phyloP scores from a whole-genome alignment of 2,329 filamentous ascomycete species.

The Leptographium flavum region DNA sequence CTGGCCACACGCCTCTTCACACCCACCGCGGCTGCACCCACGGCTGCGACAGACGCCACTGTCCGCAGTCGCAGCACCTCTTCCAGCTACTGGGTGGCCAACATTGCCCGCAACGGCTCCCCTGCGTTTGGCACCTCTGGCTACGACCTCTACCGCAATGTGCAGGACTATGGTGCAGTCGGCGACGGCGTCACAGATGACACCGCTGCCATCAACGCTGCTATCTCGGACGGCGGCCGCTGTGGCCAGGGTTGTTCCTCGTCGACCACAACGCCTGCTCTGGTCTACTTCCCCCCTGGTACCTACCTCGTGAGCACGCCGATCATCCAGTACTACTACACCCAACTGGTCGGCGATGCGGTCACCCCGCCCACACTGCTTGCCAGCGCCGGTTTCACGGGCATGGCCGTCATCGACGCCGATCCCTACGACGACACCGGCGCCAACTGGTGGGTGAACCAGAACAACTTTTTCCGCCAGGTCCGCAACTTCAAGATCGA shows the following conservation, averaged over 20 bases:
- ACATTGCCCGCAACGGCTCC: constrained; percentile 53
- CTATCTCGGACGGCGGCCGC: constrained; percentile 62
- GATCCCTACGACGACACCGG: constrained; percentile 65
- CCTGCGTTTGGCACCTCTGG: constrained; percentile 43
- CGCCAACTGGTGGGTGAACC: constrained; percentile 64
- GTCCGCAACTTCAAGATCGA: constrained; percentile 74
- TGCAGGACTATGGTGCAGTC: constrained; percentile 59
- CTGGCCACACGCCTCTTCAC: constrained; percentile 7
- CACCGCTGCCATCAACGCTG: constrained; percentile 74
- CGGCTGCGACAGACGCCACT: constrained; percentile 5
- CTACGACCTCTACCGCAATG: constrained; percentile 67
- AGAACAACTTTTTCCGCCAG: constrained; percentile 74
- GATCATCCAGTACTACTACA: constrained; percentile 81
- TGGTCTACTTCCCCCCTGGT: constrained; percentile 85
- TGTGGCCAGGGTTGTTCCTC: constrained; percentile 76
- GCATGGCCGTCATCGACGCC: constrained; percentile 80
- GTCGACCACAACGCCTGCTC: constrained; percentile 64
- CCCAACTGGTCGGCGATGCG: constrained; percentile 78
- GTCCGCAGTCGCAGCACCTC: background rate
- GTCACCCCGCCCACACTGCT: constrained; percentile 60
- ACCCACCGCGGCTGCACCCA: constrained; percentile 8
- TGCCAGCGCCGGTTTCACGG: constrained; percentile 54
- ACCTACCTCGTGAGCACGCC: constrained; percentile 72
- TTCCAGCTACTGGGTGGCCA: constrained; percentile 54
- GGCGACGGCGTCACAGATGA: constrained; percentile 64